Base-by-base conservation (phyloP, 2,329 filamentous ascomycete species). In the Aspergillus fructus region DNA sequence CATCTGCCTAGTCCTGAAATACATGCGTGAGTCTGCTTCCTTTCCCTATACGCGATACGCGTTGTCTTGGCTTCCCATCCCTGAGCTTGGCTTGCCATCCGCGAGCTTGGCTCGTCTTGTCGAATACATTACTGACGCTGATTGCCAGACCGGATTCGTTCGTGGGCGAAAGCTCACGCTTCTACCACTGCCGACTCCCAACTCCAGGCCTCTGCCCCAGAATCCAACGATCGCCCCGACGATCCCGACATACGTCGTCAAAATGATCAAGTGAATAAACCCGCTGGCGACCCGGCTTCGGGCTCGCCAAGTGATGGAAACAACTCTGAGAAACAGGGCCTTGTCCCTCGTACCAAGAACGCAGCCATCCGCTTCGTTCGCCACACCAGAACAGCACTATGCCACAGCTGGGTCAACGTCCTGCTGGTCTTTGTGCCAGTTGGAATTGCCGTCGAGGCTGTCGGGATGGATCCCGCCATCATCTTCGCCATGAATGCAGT, bases 401-500 rank as follows among this genome's bases (percentile, higher is more conserved):
- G 59, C 53, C 68, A 74, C 61, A 77, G 74, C 64, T 78, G 74
- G 74, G 68, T 78, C 62, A 78, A 77, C 64, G 69, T 76, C 64
- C 69, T 77, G 46, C 66, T 78, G 49, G 52, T 78, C 56, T 76
- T 76, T 56, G 74, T 78, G 37, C 76, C 75, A 1, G 62, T 71
- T n/a, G 75, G 74, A 47, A 76, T 78, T 43, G 71, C 68, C 43
- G 65, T 68, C 19, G 66, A 76, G 60, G 73, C 74, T 8, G 64
- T 71, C 3, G 66, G 68, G 1, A 68, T 85, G 54, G 80, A 80
- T 53, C 83, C 86, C 19, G 86, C 82, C 43, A 75, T 89, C 56
- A 77, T 89, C 59, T 92, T 92, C 70, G 87, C 83, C 57, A 82
- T 91, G 78, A 92, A 92, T 71, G 87, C 87, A 51, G 79, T 91